These are phyloP conservation scores for Discostella stelligeroides DNA, from an alignment of 108 stramenopile genomes.

Conservation along the genomic window DNA sequence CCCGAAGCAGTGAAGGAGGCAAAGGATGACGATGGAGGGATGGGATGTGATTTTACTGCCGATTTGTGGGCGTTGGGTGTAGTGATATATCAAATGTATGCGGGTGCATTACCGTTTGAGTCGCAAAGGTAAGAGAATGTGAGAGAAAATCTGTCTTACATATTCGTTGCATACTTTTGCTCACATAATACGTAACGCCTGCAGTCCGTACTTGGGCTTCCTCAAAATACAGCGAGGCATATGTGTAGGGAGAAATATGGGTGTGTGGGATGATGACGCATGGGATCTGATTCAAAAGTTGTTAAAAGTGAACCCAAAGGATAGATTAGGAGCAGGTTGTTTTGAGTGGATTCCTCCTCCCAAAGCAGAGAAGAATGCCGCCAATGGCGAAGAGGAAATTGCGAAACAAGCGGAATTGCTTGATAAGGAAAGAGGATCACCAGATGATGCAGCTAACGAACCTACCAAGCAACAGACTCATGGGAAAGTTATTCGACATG, in stretches of 20 bases:
- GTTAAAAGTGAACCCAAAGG: slow-evolving; percentile 62
- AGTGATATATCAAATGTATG: slow-evolving; percentile 71
- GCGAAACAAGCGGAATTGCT: slow-evolving; percentile 8
- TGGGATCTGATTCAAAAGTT: slow-evolving; percentile 77
- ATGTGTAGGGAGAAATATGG: slow-evolving; percentile 51
- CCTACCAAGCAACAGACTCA: slow-evolving; percentile 19
- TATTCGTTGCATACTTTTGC: too few relatives aligned
- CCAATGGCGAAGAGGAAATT: slow-evolving; percentile 35
- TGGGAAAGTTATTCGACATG: slow-evolving; percentile 31
- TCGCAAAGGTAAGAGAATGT: slow-evolving; percentile 32
- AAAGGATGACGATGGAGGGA: slow-evolving; percentile 28
- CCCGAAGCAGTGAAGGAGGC: slow-evolving; percentile 90
- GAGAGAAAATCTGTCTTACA: too few relatives aligned
- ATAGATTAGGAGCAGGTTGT: slow-evolving; percentile 77
- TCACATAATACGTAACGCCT: too few relatives aligned
- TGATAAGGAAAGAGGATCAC: slow-evolving; percentile 8
- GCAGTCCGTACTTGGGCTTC: slow-evolving; percentile 85
- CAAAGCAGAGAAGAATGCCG: slow-evolving; percentile 16
- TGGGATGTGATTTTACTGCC: slow-evolving; percentile 55
- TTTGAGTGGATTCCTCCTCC: slow-evolving; percentile 54
- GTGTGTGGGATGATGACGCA: slow-evolving; percentile 74
- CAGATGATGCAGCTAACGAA: slow-evolving; percentile 7
- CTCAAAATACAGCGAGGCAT: slow-evolving; percentile 79
- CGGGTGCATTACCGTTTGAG: slow-evolving; percentile 82
- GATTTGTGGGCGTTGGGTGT: slow-evolving; percentile 90